These are phyloP conservation scores for Marasmius tenuissimus DNA, from an alignment of 1,284 basidiomycete genomes.

Conservation along the genomic window DNA sequence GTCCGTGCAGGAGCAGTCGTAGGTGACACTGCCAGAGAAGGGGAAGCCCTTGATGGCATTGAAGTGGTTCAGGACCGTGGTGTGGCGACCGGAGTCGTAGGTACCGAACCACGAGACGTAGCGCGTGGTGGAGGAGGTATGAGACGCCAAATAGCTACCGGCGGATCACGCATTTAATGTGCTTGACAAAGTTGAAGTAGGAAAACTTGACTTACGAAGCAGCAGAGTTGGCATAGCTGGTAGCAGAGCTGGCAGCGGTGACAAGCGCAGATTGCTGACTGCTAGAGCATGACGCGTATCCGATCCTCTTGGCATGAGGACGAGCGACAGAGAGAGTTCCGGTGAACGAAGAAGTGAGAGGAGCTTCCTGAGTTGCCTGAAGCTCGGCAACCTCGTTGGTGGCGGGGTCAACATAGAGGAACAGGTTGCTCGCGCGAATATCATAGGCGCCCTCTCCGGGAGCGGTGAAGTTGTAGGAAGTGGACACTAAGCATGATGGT, in stretches of 20 bases:
- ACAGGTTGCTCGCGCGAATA: constrained; percentile 41
- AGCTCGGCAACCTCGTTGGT: constrained; percentile 20
- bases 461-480: constrained; percentile 47
- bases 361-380: constrained; percentile 14
- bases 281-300: constrained; percentile 40
- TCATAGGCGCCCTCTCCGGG: constrained; percentile 40
- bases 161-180: not conserved
- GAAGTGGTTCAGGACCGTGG: constrained; percentile 40
- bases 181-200: not conserved
- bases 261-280: constrained; percentile 31
- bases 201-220: constrained; percentile 19
- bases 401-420: constrained; percentile 38
- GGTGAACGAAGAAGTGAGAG: constrained; percentile 34
- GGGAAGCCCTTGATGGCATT: constrained; percentile 31
- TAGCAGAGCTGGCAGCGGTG: constrained; percentile 37
- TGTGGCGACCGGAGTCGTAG: constrained; percentile 37
- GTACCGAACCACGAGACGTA: constrained; percentile 52
- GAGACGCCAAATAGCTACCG: constrained; percentile 29
- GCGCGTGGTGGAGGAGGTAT: constrained; percentile 37
- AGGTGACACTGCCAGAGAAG: constrained; percentile 34
- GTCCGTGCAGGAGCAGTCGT: constrained; percentile 46
- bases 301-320: constrained; percentile 31
- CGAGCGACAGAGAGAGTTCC: constrained; percentile 37
- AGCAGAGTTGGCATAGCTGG: constrained; percentile 38
- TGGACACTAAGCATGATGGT: constrained; percentile 31